phyloP scores from a whole-genome alignment of 2,329 filamentous ascomycete genomes.

The Fusarium virguliforme region DNA sequence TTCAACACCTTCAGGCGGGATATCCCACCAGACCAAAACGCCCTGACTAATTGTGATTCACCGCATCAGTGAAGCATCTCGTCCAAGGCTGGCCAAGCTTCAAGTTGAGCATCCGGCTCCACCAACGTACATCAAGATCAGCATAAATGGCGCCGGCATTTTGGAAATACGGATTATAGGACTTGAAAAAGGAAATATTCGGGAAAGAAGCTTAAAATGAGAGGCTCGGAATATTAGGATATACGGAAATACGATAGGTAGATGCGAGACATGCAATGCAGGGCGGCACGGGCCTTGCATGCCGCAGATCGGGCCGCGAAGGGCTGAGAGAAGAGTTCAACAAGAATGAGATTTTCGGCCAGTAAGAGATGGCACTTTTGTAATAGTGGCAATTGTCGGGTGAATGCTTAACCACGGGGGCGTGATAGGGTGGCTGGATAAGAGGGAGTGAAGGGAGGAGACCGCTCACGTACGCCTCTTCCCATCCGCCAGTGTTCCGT shows the following conservation, averaged over 20 bases:
- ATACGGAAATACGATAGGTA: slow-evolving; percentile 4
- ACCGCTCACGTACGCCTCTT: no score
- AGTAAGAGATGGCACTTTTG: background rate
- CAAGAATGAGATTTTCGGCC: background rate
- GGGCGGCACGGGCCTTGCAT: slow-evolving; percentile 11
- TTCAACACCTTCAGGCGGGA: background rate
- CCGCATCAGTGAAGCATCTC: background rate
- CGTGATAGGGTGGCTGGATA: background rate
- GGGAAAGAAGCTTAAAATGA: background rate
- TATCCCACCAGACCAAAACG: background rate
- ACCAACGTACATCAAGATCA: slow-evolving; percentile 1
- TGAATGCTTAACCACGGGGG: slow-evolving; percentile 2
- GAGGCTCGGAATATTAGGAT: background rate
- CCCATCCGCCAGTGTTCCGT: no score
- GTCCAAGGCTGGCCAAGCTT: background rate
- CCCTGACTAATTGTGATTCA: slow-evolving; percentile 2
- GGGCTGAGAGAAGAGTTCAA: background rate
- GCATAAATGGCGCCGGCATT: background rate
- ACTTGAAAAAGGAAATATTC: background rate
- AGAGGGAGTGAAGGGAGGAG: no score
- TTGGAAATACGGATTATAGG: slow-evolving; percentile 1
- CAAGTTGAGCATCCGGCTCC: background rate
- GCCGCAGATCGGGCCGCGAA: background rate
- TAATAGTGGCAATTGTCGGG: background rate
- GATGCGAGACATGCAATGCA: slow-evolving; percentile 12